These are phyloP conservation scores for Prunella vulgaris DNA, from an alignment of 257 asterid species.

Conservation along the genomic window DNA sequence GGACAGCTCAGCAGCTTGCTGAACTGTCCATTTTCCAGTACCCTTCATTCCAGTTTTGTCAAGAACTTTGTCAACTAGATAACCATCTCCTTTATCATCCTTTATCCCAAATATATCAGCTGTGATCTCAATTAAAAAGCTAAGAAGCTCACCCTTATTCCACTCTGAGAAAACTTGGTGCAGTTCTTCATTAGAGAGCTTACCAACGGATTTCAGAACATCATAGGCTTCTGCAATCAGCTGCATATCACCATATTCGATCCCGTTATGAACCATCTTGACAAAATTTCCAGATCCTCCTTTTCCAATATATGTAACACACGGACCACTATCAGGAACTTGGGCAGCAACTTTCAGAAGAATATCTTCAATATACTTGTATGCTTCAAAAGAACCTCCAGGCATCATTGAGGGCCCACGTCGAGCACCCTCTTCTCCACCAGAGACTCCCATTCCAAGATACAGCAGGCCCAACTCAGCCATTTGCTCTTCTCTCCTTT, in stretches of 20 bases:
- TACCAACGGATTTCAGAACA: constrained; percentile 57
- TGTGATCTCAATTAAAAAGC: constrained; percentile 66
- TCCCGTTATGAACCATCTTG: constrained; percentile 71
- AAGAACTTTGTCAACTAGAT: constrained; percentile 65
- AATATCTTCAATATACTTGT: constrained; percentile 59
- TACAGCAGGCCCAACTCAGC: constrained; percentile 47
- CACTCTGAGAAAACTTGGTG: constrained; percentile 61
- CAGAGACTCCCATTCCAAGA: constrained; percentile 83
- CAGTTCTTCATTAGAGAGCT: constrained; percentile 60
- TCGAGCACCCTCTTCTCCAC: constrained; percentile 81
- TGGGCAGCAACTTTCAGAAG: constrained; percentile 68
- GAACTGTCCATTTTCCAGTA: constrained; percentile 75
- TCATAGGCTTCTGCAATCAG: constrained; percentile 73
- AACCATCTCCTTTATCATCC: constrained; percentile 62
- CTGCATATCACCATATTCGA: constrained; percentile 82
- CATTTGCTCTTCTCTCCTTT: constrained; percentile 61
- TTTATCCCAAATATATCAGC: constrained; percentile 65
- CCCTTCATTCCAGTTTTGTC: constrained; percentile 85
- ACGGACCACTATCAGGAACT: constrained; percentile 71
- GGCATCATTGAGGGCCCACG: constrained; percentile 75
- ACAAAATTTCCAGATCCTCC: constrained; percentile 80
- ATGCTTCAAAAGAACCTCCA: constrained; percentile 65
- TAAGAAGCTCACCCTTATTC: constrained; percentile 70
- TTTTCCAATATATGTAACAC: constrained; percentile 62
- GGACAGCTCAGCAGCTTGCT: constrained; percentile 78